phyloP scores from a whole-genome alignment of 805 yeast species.

The Spathaspora girioi region DNA sequence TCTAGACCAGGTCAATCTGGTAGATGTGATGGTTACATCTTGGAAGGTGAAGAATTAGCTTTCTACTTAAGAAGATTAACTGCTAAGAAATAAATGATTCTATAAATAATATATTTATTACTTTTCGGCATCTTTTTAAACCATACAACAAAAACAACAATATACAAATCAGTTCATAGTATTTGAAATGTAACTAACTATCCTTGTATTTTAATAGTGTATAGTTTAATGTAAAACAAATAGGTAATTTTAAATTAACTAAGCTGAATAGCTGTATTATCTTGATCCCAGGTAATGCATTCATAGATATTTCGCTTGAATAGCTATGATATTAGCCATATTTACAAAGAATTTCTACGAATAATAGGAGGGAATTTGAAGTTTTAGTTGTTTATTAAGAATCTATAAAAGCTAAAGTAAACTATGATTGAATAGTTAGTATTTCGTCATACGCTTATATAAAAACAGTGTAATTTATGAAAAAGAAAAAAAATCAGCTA shows the following conservation, averaged over 20 bases:
- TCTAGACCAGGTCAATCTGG: conserved; percentile 99
- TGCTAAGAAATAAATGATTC: conserved; percentile 82
- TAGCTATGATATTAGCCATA: too few species aligned
- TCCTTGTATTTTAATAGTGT: conserved; percentile 1
- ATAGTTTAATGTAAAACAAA: conserved; percentile 2
- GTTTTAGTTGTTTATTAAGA: not conserved
- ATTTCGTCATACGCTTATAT: not conserved
- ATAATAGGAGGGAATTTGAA: not conserved
- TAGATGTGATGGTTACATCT: conserved; percentile 99
- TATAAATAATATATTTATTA: conserved; percentile 1
- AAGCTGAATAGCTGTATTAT: too few species aligned
- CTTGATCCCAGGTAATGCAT: too few species aligned
- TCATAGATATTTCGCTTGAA: too few species aligned
- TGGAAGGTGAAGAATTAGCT: conserved; percentile 99
- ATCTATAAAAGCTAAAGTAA: not conserved
- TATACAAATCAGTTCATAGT: not conserved
- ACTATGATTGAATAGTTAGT: not conserved
- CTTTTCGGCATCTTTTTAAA: conserved; percentile 2
- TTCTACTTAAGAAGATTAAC: conserved; percentile 99
- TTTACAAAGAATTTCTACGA: not conserved
- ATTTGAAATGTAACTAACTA: not conserved
- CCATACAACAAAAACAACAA: not conserved
- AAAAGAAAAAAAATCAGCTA: conserved; percentile 8
- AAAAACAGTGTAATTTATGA: not conserved
- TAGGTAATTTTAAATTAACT: not conserved